phyloP scores from a whole-genome alignment of 1,139 yeast species.

The Kluyveromyces sp. region DNA sequence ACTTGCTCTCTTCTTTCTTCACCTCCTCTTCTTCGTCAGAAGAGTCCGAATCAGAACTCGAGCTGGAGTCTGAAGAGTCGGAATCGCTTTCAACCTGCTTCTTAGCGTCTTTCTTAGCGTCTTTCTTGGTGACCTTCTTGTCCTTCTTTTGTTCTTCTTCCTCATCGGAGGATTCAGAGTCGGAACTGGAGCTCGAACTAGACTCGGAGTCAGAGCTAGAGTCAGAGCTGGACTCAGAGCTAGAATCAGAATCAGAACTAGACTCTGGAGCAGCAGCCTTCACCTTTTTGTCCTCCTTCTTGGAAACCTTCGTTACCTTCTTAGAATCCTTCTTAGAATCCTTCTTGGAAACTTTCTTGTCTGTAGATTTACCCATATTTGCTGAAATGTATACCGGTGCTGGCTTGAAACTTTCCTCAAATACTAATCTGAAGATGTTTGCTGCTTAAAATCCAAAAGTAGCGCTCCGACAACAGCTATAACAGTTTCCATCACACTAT shows the following conservation, averaged over 20 bases:
- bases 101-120: conserved; percentile 15
- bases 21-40: conserved; percentile 28
- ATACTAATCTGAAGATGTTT: background rate
- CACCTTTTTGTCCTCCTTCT: conserved; percentile 13
- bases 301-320: background rate
- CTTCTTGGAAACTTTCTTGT: conserved; percentile 29
- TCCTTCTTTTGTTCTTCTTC: conserved; percentile 25
- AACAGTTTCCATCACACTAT: background rate
- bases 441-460: background rate
- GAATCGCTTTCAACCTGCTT: no score
- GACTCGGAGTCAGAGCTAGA: conserved; percentile 10
- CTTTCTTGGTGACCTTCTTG: conserved; percentile 17
- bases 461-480: background rate
- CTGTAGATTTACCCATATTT: conserved; percentile 16
- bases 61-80: conserved; percentile 13
- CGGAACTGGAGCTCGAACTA: conserved; percentile 10
- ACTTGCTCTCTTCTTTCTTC: conserved; percentile 13
- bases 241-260: conserved; percentile 3
- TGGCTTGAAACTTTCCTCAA: background rate
- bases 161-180: conserved; percentile 17
- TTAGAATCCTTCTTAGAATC: conserved; percentile 11
- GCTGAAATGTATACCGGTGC: background rate
- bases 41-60: conserved; percentile 11
- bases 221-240: conserved; percentile 6
- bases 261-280: conserved; percentile 4